A percentile compares a stretch with the other conserved stretches of the same genome.
Evolutionary conservation across 2,329 filamentous ascomycete genomes (phyloP).

Genomic region (Aspergillus fumigatus): DNA sequence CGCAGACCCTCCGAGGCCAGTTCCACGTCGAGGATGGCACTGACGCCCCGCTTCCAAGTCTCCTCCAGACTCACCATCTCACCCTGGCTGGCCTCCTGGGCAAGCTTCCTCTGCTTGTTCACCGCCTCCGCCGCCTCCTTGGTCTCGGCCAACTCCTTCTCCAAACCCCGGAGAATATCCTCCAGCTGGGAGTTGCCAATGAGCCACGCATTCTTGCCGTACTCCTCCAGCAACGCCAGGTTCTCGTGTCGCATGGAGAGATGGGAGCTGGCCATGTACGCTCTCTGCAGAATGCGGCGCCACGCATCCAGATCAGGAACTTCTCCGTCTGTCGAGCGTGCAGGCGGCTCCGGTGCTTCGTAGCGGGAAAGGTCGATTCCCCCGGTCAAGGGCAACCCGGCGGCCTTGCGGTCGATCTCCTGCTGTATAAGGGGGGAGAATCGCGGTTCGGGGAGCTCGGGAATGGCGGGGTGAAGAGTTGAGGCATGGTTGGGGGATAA

Average conservation of each 20-base stretch:
- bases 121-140: conserved; percentile 68
- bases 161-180: conserved; percentile 62
- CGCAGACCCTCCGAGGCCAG: conserved; percentile 71
- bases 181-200: conserved; percentile 78
- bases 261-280: conserved; percentile 57
- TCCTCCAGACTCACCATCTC: conserved; percentile 73
- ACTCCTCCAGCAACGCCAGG: conserved; percentile 69
- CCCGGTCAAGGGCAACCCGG: conserved; percentile 53
- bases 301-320: conserved; percentile 42
- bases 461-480: conserved; percentile 56
- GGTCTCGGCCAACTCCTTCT: conserved; percentile 66
- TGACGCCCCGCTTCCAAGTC: conserved; percentile 73
- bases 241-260: conserved; percentile 54
- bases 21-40: conserved; percentile 78
- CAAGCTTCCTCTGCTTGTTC: conserved; percentile 63
- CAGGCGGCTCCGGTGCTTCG: conserved; percentile 65
- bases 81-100: conserved; percentile 65
- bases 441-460: conserved; percentile 47
- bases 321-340: conserved; percentile 31
- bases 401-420: conserved; percentile 65
- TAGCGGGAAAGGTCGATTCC: conserved; percentile 77
- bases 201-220: conserved; percentile 89
- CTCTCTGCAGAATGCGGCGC: conserved; percentile 49
- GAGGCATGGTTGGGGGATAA: conserved; percentile 47
- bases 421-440: conserved; percentile 64